Evolutionary conservation across 441 rosid species (phyloP).

Genomic region (Biscutella auriculata): DNA sequence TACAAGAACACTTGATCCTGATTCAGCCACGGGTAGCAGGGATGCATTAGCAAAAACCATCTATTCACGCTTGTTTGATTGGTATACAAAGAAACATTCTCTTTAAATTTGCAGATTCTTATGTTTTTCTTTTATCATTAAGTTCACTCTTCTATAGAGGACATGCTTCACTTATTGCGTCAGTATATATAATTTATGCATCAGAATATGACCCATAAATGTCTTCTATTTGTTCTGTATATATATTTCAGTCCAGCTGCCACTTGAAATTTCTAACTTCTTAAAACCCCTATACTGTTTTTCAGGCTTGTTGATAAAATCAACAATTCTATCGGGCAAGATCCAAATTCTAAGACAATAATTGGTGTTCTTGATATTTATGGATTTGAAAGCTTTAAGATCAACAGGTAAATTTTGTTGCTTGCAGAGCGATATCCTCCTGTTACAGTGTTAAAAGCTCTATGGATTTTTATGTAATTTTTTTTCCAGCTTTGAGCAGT

Average conservation of each 20-base stretch:
- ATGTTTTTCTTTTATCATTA: no score
- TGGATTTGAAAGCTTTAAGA: conserved; percentile 70
- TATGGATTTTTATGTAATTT: not conserved
- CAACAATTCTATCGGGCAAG: conserved; percentile 68
- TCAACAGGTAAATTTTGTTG: conserved; percentile 42
- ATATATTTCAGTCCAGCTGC: not conserved
- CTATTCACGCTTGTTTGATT: conserved; percentile 96
- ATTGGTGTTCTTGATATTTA: conserved; percentile 79
- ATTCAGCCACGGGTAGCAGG: conserved; percentile 74
- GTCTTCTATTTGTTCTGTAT: no score
- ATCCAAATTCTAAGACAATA: conserved; percentile 55
- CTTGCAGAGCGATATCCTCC: conserved; percentile 3
- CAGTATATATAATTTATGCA: not conserved
- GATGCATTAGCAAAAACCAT: conserved; percentile 97
- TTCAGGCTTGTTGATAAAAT: conserved; percentile 71
- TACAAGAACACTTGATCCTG: conserved; percentile 95
- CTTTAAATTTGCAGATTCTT: not conserved
- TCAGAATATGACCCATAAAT: no score
- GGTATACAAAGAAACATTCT: conserved; percentile 36
- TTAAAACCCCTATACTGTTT: not conserved
- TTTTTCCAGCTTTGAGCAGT: conserved; percentile 79
- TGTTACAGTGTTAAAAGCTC: not conserved
- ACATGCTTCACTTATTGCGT: conserved; percentile 4
- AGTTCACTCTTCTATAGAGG: not conserved
- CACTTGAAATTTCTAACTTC: not conserved